Evolutionary conservation across 805 yeast species (phyloP).

Genomic region (Hermanozyma aechmeae): DNA sequence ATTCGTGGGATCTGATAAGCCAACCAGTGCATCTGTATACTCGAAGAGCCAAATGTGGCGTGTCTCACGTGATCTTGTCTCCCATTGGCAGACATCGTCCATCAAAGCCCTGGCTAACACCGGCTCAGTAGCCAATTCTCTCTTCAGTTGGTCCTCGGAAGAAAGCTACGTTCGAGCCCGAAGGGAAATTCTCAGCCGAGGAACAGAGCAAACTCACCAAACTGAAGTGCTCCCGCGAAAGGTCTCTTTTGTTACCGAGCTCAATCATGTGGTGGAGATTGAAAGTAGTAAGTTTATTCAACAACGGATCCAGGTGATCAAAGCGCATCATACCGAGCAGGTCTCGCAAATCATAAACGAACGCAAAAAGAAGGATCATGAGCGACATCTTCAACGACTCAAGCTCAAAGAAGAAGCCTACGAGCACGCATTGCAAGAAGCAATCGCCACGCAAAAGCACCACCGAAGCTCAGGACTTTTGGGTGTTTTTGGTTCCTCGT

Average conservation of each 20-base stretch:
- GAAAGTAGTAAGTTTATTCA: constrained; percentile 31
- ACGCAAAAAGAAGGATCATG: constrained; percentile 31
- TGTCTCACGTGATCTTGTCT: too few species aligned
- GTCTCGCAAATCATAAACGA: constrained; percentile 27
- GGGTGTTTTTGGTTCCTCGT: constrained; percentile 5
- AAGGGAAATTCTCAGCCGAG: constrained; percentile 14
- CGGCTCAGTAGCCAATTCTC: constrained; percentile 19
- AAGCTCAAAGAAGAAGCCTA: constrained; percentile 30
- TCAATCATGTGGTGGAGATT: constrained; percentile 20
- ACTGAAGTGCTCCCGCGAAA: constrained; percentile 8
- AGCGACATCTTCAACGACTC: constrained; percentile 22
- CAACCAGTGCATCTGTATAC: too few species aligned
- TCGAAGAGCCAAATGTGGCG: too few species aligned
- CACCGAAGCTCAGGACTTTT: constrained; percentile 18
- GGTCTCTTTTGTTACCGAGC: constrained; percentile 14
- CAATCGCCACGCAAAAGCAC: constrained; percentile 14
- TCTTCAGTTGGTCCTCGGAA: constrained; percentile 35
- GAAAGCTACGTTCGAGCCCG: constrained; percentile 28
- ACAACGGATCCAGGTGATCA: constrained; percentile 27
- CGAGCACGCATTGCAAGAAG: constrained; percentile 20
- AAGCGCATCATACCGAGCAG: constrained; percentile 28
- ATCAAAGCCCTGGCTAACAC: too few species aligned
- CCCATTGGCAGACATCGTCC: too few species aligned
- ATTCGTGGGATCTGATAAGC: too few species aligned
- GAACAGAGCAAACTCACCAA: constrained; percentile 1